Evolutionary conservation across 345 rosid species (phyloP), one percentile per base, ranked within the genome.

Genomic region (Luvunga scandens): DNA sequence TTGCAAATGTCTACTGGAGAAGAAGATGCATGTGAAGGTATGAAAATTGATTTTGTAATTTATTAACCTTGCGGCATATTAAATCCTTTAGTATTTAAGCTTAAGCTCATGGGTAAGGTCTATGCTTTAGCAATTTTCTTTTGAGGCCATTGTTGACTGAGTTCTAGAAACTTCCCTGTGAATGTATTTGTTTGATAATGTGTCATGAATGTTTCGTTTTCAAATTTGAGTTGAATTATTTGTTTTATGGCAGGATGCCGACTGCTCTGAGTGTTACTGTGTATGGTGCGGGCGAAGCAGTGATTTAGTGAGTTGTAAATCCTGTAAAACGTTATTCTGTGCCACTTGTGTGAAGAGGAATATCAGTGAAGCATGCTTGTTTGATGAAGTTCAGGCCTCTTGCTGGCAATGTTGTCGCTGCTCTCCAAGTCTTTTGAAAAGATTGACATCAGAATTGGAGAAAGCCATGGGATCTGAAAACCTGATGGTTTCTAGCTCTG

Each of bases 401-500:
- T 90, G 92, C 53, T 96, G 98, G 99, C 85, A 87, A 77, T 94
- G 99, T 82, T 94, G 94, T 76, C 81, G 88, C 80, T 96, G 99
- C 87, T 86, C 80, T 82, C 98, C 99, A 33, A 91, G 83, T 81
- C 88, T 90, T 77, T 75, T 96, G 84, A 86, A 86, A 80, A 86
- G 80, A 80, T 81, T 96, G 86, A 90, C 89, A 12, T 78, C 78
- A 74, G 92, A 93, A 73, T 72, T 94, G 81, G 94, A 89, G 87
- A 90, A 86, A 84, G 99, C 98, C 67, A 67, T 90, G 84, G 88
- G 78, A 39, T 85, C 84, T 75, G 85, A 64, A 72, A 88, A 83
- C 67, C 19, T 75, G 28, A 66, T 59, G 25, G 81, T 77, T 73
- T 86, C 87, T 25, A 89, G 87, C 83, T 87, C 97, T 82, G 97